These are phyloP conservation scores for Arthroderma sp. DNA, from an alignment of 2,329 filamentous ascomycete species.

Conservation along the genomic window DNA sequence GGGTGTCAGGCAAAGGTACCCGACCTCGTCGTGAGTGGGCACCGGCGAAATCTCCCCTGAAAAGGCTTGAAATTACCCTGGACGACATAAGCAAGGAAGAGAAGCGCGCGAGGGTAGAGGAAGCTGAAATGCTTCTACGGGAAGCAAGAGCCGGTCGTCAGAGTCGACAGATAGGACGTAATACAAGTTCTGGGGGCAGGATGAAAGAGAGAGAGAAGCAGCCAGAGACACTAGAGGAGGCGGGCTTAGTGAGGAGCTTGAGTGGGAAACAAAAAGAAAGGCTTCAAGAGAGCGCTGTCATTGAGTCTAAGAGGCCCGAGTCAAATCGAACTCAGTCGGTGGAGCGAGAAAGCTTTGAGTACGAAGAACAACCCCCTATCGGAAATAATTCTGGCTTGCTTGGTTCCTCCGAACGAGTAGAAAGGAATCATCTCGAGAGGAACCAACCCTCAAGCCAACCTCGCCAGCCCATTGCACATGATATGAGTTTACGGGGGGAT, in stretches of 20 bases:
- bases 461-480: too few relatives aligned
- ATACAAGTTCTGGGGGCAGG: constrained; percentile 2
- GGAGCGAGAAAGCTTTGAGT: constrained; percentile 8
- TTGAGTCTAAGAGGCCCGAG: constrained; percentile 11
- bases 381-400: not conserved
- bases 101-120: constrained; percentile 70
- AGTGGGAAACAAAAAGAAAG: constrained; percentile 9
- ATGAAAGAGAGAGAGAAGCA: not conserved
- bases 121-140: constrained; percentile 61
- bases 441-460: too few relatives aligned
- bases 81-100: constrained; percentile 93
- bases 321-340: constrained; percentile 8
- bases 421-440: not conserved
- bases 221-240: constrained; percentile 5
- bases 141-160: constrained; percentile 30
- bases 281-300: constrained; percentile 9
- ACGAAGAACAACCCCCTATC: constrained; percentile 3
- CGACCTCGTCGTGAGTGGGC: constrained; percentile 41
- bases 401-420: not conserved
- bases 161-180: constrained; percentile 6
- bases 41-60: constrained; percentile 74
- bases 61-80: constrained; percentile 82
- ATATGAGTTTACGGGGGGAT: too few relatives aligned
- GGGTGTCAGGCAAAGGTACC: too few relatives aligned
- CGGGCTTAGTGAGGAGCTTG: constrained; percentile 8